A percentile compares a stretch with the other conserved stretches of the same genome.
Conservation (phyloP, 768 basidiomycete genomes). For the Tylopilus felleus region DNA sequence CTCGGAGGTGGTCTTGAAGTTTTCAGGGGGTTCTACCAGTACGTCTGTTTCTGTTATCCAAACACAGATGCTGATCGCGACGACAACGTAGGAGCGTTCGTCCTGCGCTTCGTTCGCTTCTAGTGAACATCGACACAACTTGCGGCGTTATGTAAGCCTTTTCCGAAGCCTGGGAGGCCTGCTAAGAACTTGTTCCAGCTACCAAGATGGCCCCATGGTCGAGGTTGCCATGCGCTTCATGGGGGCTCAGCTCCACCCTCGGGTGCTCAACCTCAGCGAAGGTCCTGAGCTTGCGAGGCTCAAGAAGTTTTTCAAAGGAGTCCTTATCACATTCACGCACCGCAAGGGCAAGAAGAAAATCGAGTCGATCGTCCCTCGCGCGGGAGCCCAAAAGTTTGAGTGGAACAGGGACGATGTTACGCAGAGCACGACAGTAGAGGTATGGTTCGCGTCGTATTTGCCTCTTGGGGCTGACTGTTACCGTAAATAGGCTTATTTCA, state of each 20-base stretch:
- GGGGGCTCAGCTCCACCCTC: constrained; percentile 18
- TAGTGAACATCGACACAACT: constrained; percentile 47
- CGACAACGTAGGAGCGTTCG: constrained; percentile 41
- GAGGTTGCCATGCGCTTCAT: constrained; percentile 34
- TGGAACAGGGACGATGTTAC: constrained; percentile 30
- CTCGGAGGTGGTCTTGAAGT: constrained; percentile 39
- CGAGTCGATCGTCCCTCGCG: constrained; percentile 34
- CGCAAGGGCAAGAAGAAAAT: constrained; percentile 34
- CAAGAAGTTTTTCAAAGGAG: constrained; percentile 37
- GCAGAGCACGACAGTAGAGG: constrained; percentile 38
- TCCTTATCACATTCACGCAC: constrained; percentile 33
- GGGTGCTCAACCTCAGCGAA: constrained; percentile 29
- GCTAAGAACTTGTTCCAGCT: constrained; percentile 16
- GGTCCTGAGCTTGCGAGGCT: constrained; percentile 31
- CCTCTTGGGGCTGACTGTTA: neutral
- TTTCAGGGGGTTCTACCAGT: constrained; percentile 53
- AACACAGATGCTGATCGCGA: neutral
- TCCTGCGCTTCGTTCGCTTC: constrained; percentile 37
- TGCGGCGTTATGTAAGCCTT: constrained; percentile 42
- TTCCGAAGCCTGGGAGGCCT: neutral
- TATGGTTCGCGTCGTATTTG: constrained; percentile 18
- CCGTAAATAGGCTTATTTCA: constrained; percentile 39
- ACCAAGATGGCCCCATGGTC: constrained; percentile 23
- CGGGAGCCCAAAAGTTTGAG: constrained; percentile 39
- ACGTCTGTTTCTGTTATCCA: constrained; percentile 10